Evolutionary conservation across 2,329 filamentous ascomycete genomes (phyloP), one percentile per base, ranked within the genome.

Genomic region (Drechslerella dactyloides): DNA sequence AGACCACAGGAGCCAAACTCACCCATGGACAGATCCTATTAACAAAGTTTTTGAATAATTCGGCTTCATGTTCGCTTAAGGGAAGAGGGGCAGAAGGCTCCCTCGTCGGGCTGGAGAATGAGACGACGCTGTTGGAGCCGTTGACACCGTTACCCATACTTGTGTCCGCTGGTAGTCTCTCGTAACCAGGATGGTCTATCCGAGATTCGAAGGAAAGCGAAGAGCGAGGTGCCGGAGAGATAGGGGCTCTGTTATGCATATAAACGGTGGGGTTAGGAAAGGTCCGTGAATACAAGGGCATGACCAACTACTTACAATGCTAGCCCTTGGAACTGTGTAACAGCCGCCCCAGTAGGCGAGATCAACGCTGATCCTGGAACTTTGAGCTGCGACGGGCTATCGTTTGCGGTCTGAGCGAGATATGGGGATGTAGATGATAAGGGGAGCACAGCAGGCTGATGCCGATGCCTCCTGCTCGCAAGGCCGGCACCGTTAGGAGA

Each of bases 131-230:
- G n/a, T n/a, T n/a, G 19, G 68, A 54, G 7, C 60, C 68, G 24
- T 72, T 72, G 19, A 72, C 55, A 8, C 60, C 53, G 51, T 65
- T 65, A 30, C 68, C 68, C 60, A 79, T 50, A 74, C 75, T 13
- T 76, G 77, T 21, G 74, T 78, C 61, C 76, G 76, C 55, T 76
- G 76, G 44, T 76, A 79, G 52, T 77, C 78, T 66, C 74, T 76
- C 10, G 77, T 66, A 42, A 75, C 74, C 21, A 74, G 69, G 17
- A 76, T 74, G 27, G 69, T 59, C 52, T 62, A 58, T 66, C 11
- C 51, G 53, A 24, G 33, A 23, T 63, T 65, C 64, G 37, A 66
- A 72, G 56, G 65, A 69, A 59, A 73, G 24, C 65, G 66, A 23
- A 24, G 51, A n/a, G 69, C 65, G 44, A 69, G 74, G 21, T 75